Base-by-base conservation (phyloP, 768 basidiomycete genomes). In the Phylloporus rhodoxanthus region DNA sequence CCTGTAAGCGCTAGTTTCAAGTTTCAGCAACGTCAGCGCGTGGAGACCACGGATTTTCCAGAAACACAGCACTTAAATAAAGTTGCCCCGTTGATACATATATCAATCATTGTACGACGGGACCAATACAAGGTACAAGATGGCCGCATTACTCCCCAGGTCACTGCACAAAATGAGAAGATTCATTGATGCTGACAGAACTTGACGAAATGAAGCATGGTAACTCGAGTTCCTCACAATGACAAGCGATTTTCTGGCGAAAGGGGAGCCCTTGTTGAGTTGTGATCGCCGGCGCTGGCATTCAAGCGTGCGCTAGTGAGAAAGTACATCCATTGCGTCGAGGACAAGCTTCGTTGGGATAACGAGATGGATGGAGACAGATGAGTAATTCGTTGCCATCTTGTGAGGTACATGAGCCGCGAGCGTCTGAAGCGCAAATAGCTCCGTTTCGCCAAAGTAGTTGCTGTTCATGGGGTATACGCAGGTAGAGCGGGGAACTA, bases 331-430 rank as follows among this genome's bases (percentile, higher is more conserved):
- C n/a, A n/a, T n/a, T n/a, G n/a, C n/a, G n/a, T 21, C 20, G 13
- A 38, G 5, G 21, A 40, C 39, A 25, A 40, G 15, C 38, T 14
- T 21, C 13, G 13, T 40, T 40, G 39, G 20, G 38, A 40, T 40
- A 40, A 40, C 39, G 37, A 38, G 50, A 51, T 29, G 25, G 39
- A 34, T 54, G 39, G 39, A 42, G 25, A 28, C 56, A 43, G 43
- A 48, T 66, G 51, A 55, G 56, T 67, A 60, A 67, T 58, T 52
- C 32, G 66, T 63, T 56, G n/a, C 57, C 46, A 51, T 37, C 46
- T 53, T 40, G 32, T 44, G 56, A 58, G 51, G 53, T 56, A 54
- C 56, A 62, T 60, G 58, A 55, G 57, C 57, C 56, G 60, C 58
- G 58, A 55, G 57, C 57, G 57, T 41, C 50, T 59, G 23, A 54